These are phyloP conservation scores for Isabelozyma heimii DNA, from an alignment of 805 yeast genomes.

Conservation along the genomic window DNA sequence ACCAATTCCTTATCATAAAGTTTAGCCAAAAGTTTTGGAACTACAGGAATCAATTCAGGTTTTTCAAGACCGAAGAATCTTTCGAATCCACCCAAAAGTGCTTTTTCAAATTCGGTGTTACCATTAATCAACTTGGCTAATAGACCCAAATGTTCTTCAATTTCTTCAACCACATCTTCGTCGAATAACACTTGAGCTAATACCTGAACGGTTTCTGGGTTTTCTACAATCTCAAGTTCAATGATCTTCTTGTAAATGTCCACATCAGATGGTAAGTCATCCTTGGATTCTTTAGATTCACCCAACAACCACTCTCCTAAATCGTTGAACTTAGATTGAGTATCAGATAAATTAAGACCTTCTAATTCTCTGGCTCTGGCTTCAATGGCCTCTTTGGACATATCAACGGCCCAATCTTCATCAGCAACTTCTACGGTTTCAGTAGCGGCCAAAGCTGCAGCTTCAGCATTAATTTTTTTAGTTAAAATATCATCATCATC, in stretches of 20 bases:
- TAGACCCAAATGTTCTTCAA: conserved; percentile 77
- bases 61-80: conserved; percentile 83
- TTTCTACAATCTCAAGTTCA: conserved; percentile 69
- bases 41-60: conserved; percentile 59
- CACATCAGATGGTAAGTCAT: conserved; percentile 72
- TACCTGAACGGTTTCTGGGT: conserved; percentile 81
- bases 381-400: conserved; percentile 92
- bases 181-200: conserved; percentile 87
- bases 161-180: conserved; percentile 69
- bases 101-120: conserved; percentile 69
- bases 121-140: conserved; percentile 71
- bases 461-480: conserved; percentile 79
- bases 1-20: conserved; percentile 81
- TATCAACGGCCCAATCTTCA: conserved; percentile 97
- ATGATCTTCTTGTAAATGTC: conserved; percentile 89
- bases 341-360: conserved; percentile 49
- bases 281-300: conserved; percentile 50
- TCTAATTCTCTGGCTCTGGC: conserved; percentile 88
- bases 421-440: conserved; percentile 66
- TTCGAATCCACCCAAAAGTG: conserved; percentile 94
- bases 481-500: conserved; percentile 74
- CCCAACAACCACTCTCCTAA: conserved; percentile 86
- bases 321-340: conserved; percentile 58
- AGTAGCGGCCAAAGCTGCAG: conserved; percentile 54
- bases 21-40: conserved; percentile 80